Base-by-base conservation (phyloP, 2,329 filamentous ascomycete species). In the Alternaria angustiovoidea region DNA sequence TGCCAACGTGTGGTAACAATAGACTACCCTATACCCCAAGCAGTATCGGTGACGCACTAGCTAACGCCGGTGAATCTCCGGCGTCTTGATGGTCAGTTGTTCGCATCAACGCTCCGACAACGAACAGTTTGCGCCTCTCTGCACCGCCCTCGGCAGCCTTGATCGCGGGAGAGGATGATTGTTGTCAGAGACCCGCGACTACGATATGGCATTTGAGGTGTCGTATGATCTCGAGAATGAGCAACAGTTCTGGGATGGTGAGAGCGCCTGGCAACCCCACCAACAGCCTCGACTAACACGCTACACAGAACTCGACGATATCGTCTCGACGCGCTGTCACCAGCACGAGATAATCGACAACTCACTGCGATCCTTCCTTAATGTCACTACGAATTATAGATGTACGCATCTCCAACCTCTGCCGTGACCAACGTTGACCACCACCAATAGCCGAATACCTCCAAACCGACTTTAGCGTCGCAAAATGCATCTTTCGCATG, bases 181-280 rank as follows among this genome's bases (percentile, higher is more conserved):
- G 63, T 77, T 69, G 63, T 63, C 67, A 67, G 65, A 66, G 66
- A 57, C 59, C 67, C 67, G 69, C 75, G 73, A 78, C 73, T 68
- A 67, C 74, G 81, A 73, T 68, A 89, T 89, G 87, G 81, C 91
- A 82, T 87, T 88, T 81, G 90, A 93, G 80, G 86, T 86, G 74
- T 86, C 85, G 71, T 86, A 87, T 79, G 85, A 84, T 75, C 85
- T 92, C 79, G 90, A 94, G 80, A 89, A 88, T 79, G 92, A 93
- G 81, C 87, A 93, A 79, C 89, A 94, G 81, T 93, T 97, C 82
- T 97, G 93, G 94, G 85, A 89, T 80, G 91, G 94, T 96, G 79
- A 78, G 86, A 76, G 43, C 26, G 61, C 52, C 61, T 49, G 79
- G 32, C 75, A 54, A 71, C 69, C 70, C 61, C 62, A 64, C 67